Percentiles rank a stretch among this genome's conserved stretches.
These are phyloP conservation scores for Xerocomus minutiporus DNA, from an alignment of 1,284 basidiomycete species.

Conservation along the genomic window DNA sequence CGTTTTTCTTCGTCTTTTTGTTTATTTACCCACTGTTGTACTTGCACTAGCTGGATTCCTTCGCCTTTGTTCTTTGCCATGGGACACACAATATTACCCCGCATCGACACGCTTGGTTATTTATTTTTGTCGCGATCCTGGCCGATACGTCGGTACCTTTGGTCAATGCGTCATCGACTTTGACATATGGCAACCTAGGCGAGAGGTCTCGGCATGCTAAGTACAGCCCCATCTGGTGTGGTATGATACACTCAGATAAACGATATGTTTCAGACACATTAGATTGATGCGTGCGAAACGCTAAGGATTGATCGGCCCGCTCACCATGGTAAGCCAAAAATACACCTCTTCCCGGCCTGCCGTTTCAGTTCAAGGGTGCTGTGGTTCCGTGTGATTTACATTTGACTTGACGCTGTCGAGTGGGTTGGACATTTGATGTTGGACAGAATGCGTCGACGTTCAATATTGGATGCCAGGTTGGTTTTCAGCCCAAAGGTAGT, in stretches of 20 bases:
- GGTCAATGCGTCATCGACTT: neutral
- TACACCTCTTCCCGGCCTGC: neutral
- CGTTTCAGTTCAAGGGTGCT: no score
- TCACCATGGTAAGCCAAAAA: neutral
- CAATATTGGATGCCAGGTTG: neutral
- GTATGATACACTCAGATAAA: neutral
- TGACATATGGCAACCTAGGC: neutral
- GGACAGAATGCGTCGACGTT: no score
- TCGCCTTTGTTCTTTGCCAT: neutral
- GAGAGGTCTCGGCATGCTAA: neutral
- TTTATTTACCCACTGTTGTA: neutral
- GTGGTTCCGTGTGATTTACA: no score
- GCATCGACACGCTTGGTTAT: neutral
- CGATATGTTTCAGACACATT: neutral
- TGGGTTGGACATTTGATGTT: neutral
- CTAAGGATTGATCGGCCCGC: neutral
- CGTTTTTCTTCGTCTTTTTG: neutral
- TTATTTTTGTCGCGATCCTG: neutral
- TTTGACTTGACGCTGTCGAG: neutral
- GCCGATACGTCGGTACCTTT: neutral
- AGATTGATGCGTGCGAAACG: neutral
- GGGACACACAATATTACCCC: neutral
- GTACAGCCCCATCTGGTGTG: neutral
- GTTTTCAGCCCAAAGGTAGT: neutral
- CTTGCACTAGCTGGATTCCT: neutral